Evolutionary conservation across 257 asterid genomes (phyloP), one percentile per base, ranked within the genome.

Genomic region (Plantago major): DNA sequence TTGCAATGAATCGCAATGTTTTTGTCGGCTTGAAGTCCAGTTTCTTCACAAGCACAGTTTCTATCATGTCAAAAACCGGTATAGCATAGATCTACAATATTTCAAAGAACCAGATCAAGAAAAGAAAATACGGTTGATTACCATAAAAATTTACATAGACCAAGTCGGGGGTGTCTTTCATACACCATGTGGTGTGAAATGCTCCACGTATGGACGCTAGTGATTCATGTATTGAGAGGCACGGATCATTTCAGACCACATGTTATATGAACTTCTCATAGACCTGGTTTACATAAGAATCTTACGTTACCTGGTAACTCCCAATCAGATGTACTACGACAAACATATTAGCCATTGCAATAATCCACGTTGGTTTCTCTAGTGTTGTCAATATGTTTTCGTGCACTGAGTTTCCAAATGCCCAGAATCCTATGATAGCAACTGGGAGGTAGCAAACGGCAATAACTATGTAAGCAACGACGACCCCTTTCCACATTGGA

Each of bases 1-100:
- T 67, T 19, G 81, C 14, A 57, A 80, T 15, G 11, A 79, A 49
- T 1, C 83, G 81, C 58, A 80, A 54, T 30, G 55, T 56, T 78
- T 78, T 65, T 16, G 67, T 77, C 11, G 71, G 75, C 26, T 10
- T 69, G 65, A 68, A 77, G 18, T 15, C 63, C 14, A 69, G 26
- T 58, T 77, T 81, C 72, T 72, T 77, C 28, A 81, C 79, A 3
- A 81, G 79, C 50, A 75, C 77, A 10, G 74, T 43, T 49, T 81
- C 86, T 55, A 77, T 77, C 83, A 81, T 77, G 75, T 81, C 86
- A 44, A 71, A 81, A 22, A 77, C 83, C 15, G 83, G 83, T 66
- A 81, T 72, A 9, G 86, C 86, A 48, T 74, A 77, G 10, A 81
- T 16, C 86, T 81, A 71, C 58, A 63, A 4, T 9, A n/a, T 8